phyloP scores from a whole-genome alignment of 1,284 basidiomycete species.

The Rhodotorula sp. region DNA sequence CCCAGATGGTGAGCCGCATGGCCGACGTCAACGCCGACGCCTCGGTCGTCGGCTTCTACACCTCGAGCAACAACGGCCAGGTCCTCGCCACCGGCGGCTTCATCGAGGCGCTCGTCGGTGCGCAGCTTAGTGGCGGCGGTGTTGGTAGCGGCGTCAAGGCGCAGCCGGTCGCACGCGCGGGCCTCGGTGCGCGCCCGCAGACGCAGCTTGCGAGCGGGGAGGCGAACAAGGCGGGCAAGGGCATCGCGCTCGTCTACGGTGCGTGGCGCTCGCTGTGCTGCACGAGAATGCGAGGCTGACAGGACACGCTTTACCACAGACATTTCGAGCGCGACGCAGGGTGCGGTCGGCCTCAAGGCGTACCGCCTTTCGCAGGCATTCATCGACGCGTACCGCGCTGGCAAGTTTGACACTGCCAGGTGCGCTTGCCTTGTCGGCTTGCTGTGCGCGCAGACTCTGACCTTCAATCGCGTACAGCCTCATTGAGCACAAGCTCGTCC shows the following conservation, averaged over 20 bases:
- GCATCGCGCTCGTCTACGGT: constrained; percentile 90
- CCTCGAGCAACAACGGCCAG: constrained; percentile 63
- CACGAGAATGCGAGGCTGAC: background rate
- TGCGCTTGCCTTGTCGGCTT: constrained; percentile 49
- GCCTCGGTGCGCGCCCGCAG: constrained; percentile 26
- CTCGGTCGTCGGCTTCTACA: constrained; percentile 95
- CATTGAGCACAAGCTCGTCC: constrained; percentile 81
- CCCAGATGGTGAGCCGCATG: constrained; percentile 79
- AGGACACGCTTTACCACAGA: constrained; percentile 9
- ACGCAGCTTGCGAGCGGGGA: constrained; percentile 26
- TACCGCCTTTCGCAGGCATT: constrained; percentile 84
- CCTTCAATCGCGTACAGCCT: constrained; percentile 59
- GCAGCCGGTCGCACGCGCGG: constrained; percentile 52
- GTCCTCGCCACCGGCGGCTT: constrained; percentile 75
- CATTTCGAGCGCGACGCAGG: constrained; percentile 65
- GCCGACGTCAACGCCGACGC: constrained; percentile 93
- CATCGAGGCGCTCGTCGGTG: constrained; percentile 83
- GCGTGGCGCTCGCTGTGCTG: constrained; percentile 42
- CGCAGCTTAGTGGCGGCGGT: constrained; percentile 71
- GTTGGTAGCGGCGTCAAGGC: constrained; percentile 64
- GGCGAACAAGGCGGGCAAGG: constrained; percentile 60
- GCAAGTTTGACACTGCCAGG: constrained; percentile 85
- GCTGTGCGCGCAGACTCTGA: background rate
- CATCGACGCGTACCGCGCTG: constrained; percentile 78
- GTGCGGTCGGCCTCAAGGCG: constrained; percentile 87